Percentiles rank a stretch among this genome's conserved stretches.
phyloP scores from a whole-genome alignment of 2,329 filamentous ascomycete genomes.

The Colletotrichum viniferum region DNA sequence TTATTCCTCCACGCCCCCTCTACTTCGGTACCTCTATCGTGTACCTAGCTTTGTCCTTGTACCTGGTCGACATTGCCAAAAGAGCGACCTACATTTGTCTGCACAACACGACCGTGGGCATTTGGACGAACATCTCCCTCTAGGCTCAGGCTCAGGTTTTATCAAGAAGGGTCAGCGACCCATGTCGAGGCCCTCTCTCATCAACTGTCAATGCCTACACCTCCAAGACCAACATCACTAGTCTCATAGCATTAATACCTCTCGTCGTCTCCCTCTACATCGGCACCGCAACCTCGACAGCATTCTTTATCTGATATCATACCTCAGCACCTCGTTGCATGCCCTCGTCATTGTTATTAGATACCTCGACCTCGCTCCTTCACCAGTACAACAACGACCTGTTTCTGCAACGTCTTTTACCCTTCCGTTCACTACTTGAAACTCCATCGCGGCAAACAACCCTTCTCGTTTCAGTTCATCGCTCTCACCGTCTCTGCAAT shows the following conservation, averaged over 20 bases:
- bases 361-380: neutral
- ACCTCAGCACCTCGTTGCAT: neutral
- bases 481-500: neutral
- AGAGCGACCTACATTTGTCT: conserved; percentile 5
- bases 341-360: neutral
- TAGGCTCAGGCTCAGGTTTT: neutral
- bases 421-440: neutral
- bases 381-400: neutral
- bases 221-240: neutral
- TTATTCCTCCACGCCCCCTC: neutral
- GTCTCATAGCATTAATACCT: conserved; percentile 7
- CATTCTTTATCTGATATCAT: neutral
- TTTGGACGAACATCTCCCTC: neutral
- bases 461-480: conserved; percentile 3
- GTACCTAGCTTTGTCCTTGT: neutral
- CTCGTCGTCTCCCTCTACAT: neutral
- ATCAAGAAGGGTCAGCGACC: conserved; percentile 10
- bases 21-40: neutral
- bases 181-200: conserved; percentile 5
- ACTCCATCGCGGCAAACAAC: conserved; percentile 1
- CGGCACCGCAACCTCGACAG: neutral
- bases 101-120: conserved; percentile 3
- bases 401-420: neutral
- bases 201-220: neutral
- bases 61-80: neutral